A percentile compares a stretch with the other conserved stretches of the same genome.
These are phyloP conservation scores for Streptanthus diversifolius DNA, from an alignment of 345 rosid genomes.

Conservation along the genomic window DNA sequence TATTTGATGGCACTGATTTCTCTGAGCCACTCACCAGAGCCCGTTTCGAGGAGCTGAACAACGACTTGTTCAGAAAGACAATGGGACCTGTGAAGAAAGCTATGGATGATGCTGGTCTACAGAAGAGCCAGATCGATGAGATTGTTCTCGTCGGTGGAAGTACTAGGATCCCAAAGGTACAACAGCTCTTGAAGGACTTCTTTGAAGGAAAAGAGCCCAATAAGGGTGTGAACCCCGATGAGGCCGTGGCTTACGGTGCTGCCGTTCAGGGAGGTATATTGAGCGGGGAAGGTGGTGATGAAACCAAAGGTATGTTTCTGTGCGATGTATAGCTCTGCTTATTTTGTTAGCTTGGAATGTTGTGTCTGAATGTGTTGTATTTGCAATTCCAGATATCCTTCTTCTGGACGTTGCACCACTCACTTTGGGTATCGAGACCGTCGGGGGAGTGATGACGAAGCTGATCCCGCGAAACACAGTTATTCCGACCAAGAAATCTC, in stretches of 20 bases:
- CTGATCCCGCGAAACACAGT: constrained; percentile 98
- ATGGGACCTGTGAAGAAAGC: constrained; percentile 99
- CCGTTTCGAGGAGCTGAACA: constrained; percentile 96
- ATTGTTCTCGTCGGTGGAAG: constrained; percentile 99
- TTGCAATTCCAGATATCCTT: constrained; percentile 68
- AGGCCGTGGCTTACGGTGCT: constrained; percentile 98
- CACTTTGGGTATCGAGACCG: constrained; percentile 93
- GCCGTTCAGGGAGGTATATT: constrained; percentile 98
- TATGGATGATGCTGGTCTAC: constrained; percentile 93
- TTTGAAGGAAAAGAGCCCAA: constrained; percentile 98
- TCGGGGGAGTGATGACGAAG: constrained; percentile 99
- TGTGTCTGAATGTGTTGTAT: neutral
- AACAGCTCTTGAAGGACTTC: constrained; percentile 92
- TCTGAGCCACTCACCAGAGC: constrained; percentile 99
- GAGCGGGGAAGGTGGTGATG: constrained; percentile 99
- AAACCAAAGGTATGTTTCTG: constrained; percentile 75
- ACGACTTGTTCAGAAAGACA: constrained; percentile 92
- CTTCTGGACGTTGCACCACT: constrained; percentile 95
- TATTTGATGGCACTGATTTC: constrained; percentile 83
- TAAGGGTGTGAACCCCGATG: constrained; percentile 99
- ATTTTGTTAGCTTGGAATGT: neutral
- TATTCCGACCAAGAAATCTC: constrained; percentile 97
- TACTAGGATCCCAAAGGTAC: constrained; percentile 98
- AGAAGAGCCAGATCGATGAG: constrained; percentile 90
- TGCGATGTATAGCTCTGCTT: neutral